phyloP scores from a whole-genome alignment of 148 eudicot species.

The Salicornia ramosissima region DNA sequence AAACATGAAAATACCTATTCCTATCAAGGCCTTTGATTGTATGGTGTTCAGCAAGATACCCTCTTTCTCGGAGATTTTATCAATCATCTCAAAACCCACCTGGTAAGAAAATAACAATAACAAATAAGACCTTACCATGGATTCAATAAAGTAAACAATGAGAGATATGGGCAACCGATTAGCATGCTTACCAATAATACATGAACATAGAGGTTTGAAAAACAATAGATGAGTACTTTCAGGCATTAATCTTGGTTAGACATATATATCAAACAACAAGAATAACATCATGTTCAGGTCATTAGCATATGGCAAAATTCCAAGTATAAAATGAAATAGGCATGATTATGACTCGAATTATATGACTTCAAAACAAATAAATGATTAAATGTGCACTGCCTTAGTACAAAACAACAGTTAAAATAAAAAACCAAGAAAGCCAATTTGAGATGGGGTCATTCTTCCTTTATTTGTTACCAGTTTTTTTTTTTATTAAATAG shows the following conservation, averaged over 20 bases:
- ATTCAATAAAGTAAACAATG: not conserved
- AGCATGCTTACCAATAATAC: not conserved
- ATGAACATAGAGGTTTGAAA: not conserved
- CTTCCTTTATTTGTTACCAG: not conserved
- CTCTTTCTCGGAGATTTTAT: constrained; percentile 61
- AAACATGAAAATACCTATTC: constrained; percentile 56
- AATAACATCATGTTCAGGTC: not conserved
- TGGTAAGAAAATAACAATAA: constrained; percentile 22
- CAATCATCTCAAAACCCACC: constrained; percentile 99
- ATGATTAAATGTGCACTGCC: too few relatives aligned
- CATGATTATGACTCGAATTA: not conserved
- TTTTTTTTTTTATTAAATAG: too few relatives aligned
- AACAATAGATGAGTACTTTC: not conserved
- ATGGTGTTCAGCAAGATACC: constrained; percentile 83
- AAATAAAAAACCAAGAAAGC: too few relatives aligned
- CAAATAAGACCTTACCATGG: constrained; percentile 3
- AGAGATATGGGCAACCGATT: too few relatives aligned
- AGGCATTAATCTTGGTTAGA: too few relatives aligned
- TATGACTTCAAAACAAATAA: not conserved
- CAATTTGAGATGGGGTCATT: not conserved
- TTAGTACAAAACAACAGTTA: not conserved
- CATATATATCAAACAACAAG: too few relatives aligned
- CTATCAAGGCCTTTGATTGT: constrained; percentile 91
- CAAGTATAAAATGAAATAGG: not conserved
- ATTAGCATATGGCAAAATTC: not conserved